Conservation (phyloP, 1,139 yeast genomes). For the Diutina rugosa region DNA sequence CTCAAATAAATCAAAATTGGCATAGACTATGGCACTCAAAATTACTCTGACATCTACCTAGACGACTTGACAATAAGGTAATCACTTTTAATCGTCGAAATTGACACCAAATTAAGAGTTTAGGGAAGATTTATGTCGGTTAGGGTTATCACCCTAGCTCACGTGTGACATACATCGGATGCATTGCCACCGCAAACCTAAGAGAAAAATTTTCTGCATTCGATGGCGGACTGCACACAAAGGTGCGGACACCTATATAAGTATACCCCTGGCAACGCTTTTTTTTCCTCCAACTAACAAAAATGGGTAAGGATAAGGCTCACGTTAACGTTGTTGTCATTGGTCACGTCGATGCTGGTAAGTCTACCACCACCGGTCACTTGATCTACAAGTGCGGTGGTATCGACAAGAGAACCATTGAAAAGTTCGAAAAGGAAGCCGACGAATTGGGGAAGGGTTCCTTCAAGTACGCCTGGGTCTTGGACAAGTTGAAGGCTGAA, state of each 20-base stretch:
- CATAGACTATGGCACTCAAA: too few relatives aligned
- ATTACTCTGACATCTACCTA: not conserved
- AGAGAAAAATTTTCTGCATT: not conserved
- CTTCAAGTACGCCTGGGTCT: conserved; percentile 97
- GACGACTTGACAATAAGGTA: too few relatives aligned
- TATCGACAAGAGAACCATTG: conserved; percentile 96
- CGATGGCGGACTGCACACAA: conserved; percentile 1
- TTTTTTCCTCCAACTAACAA: conserved; percentile 4
- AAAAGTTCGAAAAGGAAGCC: conserved; percentile 98
- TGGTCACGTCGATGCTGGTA: conserved; percentile 97
- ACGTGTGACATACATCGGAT: not conserved
- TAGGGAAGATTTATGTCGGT: too few relatives aligned
- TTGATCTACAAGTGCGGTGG: conserved; percentile 91
- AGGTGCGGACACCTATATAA: not conserved
- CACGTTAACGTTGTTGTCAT: conserved; percentile 99
- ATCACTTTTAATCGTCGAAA: not conserved
- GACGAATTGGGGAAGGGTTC: conserved; percentile 98
- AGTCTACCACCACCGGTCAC: conserved; percentile 98
- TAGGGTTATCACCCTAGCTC: not conserved
- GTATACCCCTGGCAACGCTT: conserved; percentile 2
- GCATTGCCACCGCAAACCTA: conserved; percentile 1
- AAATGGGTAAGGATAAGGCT: conserved; percentile 80
- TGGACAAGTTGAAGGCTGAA: conserved; percentile 92
- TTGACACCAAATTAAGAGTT: not conserved
- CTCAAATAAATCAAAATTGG: too few relatives aligned